Conservation (phyloP, 441 rosid genomes). For the Brassica balearica region DNA sequence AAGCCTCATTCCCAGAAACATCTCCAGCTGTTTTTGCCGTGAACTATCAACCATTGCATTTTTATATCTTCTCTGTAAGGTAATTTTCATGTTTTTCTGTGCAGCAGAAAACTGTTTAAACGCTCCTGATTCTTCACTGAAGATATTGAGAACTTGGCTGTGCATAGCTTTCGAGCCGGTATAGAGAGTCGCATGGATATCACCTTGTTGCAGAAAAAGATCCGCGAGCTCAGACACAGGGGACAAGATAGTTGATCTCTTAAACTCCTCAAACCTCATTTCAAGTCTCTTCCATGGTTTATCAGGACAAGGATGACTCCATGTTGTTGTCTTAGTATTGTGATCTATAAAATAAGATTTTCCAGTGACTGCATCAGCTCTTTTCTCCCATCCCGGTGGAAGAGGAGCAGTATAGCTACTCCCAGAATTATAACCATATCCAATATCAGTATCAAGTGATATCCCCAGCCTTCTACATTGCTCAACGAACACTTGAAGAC, state of each 20-base stretch:
- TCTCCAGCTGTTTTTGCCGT: conserved; percentile 97
- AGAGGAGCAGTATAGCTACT: conserved; percentile 81
- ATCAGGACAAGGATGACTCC: conserved; percentile 98
- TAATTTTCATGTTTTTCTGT: conserved; percentile 85
- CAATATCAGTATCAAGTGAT: conserved; percentile 88
- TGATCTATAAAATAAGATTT: conserved; percentile 90
- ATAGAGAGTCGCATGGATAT: conserved; percentile 96
- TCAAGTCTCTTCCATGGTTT: conserved; percentile 98
- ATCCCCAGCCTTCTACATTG: conserved; percentile 88
- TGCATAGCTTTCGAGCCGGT: conserved; percentile 99
- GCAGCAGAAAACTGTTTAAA: conserved; percentile 93
- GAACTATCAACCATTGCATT: conserved; percentile 93
- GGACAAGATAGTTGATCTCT: conserved; percentile 83
- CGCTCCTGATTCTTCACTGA: conserved; percentile 92
- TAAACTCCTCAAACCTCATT: conserved; percentile 91
- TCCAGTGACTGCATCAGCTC: conserved; percentile 92
- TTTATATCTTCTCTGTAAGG: conserved; percentile 90
- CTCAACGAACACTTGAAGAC: conserved; percentile 96
- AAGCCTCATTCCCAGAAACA: conserved; percentile 94
- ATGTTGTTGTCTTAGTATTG: conserved; percentile 92
- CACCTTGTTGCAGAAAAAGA: conserved; percentile 94
- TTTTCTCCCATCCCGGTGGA: conserved; percentile 99
- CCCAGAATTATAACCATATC: conserved; percentile 63
- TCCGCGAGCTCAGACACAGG: conserved; percentile 93
- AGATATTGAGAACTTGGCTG: conserved; percentile 95